Percentiles rank a stretch among this genome's conserved stretches.
phyloP scores from a whole-genome alignment of 345 rosid genomes.

The Microcos paniculata region DNA sequence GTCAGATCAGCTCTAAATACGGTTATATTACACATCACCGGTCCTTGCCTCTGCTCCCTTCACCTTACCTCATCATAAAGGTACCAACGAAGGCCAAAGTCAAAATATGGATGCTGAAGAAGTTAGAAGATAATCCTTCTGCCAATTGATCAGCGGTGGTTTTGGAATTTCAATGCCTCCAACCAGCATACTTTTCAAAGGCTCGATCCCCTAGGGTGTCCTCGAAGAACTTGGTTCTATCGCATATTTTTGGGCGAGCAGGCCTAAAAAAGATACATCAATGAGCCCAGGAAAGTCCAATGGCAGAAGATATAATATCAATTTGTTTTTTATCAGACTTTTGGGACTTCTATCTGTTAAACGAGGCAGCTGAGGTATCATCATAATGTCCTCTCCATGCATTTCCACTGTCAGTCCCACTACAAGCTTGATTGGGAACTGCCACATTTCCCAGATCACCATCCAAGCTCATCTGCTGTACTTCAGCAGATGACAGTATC shows the following conservation, averaged over 20 bases:
- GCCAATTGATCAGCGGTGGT: background rate
- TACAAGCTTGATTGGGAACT: slow-evolving; percentile 73
- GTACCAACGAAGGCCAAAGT: background rate
- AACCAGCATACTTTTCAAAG: background rate
- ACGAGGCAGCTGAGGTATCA: slow-evolving; percentile 80
- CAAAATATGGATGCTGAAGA: background rate
- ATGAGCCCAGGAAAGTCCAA: background rate
- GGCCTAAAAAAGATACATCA: background rate
- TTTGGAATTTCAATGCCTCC: background rate
- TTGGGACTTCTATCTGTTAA: slow-evolving; percentile 49
- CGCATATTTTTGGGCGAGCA: background rate
- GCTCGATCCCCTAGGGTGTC: background rate
- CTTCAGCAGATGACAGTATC: slow-evolving; percentile 89
- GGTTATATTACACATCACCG: slow-evolving; percentile 11
- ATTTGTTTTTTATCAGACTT: background rate
- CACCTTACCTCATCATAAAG: background rate
- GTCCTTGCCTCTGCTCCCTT: background rate
- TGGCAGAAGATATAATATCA: background rate
- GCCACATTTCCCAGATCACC: slow-evolving; percentile 79
- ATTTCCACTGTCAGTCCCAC: slow-evolving; percentile 83
- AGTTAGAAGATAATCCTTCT: background rate
- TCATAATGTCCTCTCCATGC: slow-evolving; percentile 86
- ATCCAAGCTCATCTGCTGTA: slow-evolving; percentile 93
- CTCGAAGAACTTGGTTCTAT: background rate
- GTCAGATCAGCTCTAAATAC: slow-evolving; percentile 16